These are phyloP conservation scores for Talaromyces marneffei DNA, from an alignment of 2,329 filamentous ascomycete species.

Conservation along the genomic window DNA sequence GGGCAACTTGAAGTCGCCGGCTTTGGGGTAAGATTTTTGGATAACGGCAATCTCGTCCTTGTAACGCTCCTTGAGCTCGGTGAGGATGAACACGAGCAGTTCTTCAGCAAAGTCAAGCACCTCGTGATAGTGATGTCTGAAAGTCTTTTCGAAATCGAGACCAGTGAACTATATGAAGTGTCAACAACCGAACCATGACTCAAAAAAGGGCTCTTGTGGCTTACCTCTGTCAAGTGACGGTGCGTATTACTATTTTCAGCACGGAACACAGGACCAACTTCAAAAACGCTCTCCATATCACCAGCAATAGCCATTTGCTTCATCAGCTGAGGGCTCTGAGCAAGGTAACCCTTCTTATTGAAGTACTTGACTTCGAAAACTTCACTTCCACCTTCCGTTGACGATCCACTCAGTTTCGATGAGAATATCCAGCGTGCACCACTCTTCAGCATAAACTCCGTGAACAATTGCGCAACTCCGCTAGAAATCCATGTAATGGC, in stretches of 20 bases:
- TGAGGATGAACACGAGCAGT: constrained; percentile 46
- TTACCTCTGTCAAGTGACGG: constrained; percentile 58
- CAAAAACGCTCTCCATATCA: constrained; percentile 58
- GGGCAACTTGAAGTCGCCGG: constrained; percentile 46
- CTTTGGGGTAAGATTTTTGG: constrained; percentile 46
- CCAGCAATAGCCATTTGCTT: constrained; percentile 65
- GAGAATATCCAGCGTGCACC: constrained; percentile 82
- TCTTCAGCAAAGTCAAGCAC: constrained; percentile 46
- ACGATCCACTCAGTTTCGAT: constrained; percentile 80
- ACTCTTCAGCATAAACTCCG: constrained; percentile 68
- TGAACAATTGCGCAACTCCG: constrained; percentile 64
- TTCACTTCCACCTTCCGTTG: constrained; percentile 87
- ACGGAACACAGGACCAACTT: constrained; percentile 61
- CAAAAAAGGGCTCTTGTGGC: background rate
- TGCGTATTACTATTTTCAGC: constrained; percentile 64
- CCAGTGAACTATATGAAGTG: constrained; percentile 39
- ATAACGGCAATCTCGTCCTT: constrained; percentile 42
- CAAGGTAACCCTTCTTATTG: constrained; percentile 66
- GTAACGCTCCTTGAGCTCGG: constrained; percentile 41
- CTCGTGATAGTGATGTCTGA: constrained; percentile 47
- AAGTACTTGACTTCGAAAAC: constrained; percentile 92
- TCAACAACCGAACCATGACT: constrained; percentile 18
- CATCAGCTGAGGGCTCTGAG: constrained; percentile 60
- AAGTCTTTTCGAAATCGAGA: constrained; percentile 50
- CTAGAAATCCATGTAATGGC: constrained; percentile 70